These are phyloP conservation scores for Saturnispora gosingensis DNA, from an alignment of 805 yeast species.

Conservation along the genomic window DNA sequence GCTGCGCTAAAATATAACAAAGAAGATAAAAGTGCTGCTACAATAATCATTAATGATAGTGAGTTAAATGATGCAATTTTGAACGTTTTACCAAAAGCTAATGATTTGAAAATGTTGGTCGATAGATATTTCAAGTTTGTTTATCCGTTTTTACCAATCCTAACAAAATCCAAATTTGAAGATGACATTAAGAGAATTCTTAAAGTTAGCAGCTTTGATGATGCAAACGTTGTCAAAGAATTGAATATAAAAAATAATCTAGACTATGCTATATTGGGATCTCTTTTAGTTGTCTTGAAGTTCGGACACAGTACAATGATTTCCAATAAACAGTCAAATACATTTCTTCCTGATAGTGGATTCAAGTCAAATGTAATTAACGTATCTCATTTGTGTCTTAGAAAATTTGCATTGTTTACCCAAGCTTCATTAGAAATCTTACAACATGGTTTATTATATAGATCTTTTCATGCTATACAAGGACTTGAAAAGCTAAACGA, in stretches of 20 bases:
- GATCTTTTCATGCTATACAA: slow-evolving; percentile 40
- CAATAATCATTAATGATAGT: slow-evolving; percentile 9
- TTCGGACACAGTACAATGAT: slow-evolving; percentile 26
- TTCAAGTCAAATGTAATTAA: slow-evolving; percentile 23
- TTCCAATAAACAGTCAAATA: slow-evolving; percentile 4
- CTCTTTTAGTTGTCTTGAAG: slow-evolving; percentile 35
- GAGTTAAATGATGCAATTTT: slow-evolving; percentile 23
- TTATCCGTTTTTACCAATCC: slow-evolving; percentile 39
- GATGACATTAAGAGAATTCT: slow-evolving; percentile 31
- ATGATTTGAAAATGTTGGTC: slow-evolving; percentile 36
- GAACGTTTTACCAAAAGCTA: slow-evolving; percentile 32
- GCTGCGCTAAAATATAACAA: not conserved
- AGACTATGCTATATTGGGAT: slow-evolving; percentile 41
- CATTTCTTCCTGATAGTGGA: not conserved
- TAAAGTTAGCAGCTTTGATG: not conserved
- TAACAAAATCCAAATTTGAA: slow-evolving; percentile 31
- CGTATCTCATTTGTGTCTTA: slow-evolving; percentile 44
- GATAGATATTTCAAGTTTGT: slow-evolving; percentile 36
- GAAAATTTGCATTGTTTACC: slow-evolving; percentile 42
- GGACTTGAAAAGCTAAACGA: slow-evolving; percentile 48
- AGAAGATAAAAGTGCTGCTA: slow-evolving; percentile 10
- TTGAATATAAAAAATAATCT: slow-evolving; percentile 32
- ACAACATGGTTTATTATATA: slow-evolving; percentile 43
- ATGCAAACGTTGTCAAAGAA: slow-evolving; percentile 14
- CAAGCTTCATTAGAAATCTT: slow-evolving; percentile 40